Conservation (phyloP, 228 moss, liverwort and hornwort species). For the Sphagnum magellanicum region DNA sequence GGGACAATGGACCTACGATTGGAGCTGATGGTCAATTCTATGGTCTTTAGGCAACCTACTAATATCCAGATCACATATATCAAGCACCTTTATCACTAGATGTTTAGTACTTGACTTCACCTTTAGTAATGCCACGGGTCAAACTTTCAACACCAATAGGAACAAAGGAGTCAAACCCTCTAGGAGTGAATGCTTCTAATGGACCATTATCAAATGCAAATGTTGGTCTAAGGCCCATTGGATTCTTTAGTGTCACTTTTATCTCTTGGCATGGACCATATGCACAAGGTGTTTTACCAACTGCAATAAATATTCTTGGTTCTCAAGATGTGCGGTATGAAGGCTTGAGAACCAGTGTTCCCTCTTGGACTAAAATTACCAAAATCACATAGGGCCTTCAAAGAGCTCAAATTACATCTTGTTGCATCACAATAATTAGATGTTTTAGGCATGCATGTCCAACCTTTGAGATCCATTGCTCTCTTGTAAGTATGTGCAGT, state of each 20-base stretch:
- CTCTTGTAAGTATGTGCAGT: conserved; percentile 80
- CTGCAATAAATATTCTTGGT: conserved; percentile 59
- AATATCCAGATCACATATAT: conserved; percentile 79
- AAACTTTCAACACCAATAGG: conserved; percentile 59
- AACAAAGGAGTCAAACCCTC: conserved; percentile 74
- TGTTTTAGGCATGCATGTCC: conserved; percentile 61
- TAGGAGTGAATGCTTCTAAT: conserved; percentile 73
- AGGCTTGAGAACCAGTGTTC: conserved; percentile 77
- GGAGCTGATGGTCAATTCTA: conserved; percentile 97
- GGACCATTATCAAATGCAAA: conserved; percentile 44
- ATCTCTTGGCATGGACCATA: conserved; percentile 82
- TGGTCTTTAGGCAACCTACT: conserved; percentile 90
- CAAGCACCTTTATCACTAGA: conserved; percentile 85
- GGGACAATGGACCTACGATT: conserved; percentile 84
- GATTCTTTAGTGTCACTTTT: conserved; percentile 71
- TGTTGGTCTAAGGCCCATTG: conserved; percentile 61
- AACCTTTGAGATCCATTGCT: conserved; percentile 60
- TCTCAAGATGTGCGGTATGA: conserved; percentile 90
- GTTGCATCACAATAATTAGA: conserved; percentile 73
- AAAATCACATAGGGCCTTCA: conserved; percentile 79
- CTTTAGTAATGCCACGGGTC: conserved; percentile 46
- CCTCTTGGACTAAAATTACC: conserved; percentile 85
- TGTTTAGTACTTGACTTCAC: conserved; percentile 70
- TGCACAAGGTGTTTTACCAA: conserved; percentile 79
- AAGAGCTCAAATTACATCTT: conserved; percentile 57